Base-by-base conservation (phyloP, 768 basidiomycete species). In the Leccinellum luteum region DNA sequence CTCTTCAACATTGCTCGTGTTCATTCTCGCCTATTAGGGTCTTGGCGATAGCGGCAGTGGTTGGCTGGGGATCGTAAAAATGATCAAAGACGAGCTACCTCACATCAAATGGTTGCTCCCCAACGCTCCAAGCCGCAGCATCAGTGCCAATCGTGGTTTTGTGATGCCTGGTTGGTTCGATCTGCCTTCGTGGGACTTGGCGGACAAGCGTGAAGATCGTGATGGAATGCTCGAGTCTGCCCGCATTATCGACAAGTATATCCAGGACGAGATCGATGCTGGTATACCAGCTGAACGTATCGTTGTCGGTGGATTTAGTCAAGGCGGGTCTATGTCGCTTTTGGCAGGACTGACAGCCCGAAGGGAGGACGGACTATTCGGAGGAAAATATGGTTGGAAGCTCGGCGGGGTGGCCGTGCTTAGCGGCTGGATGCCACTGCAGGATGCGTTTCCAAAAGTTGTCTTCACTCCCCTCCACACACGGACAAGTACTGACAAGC, bases 161-260 rank as follows among this genome's bases (percentile, higher is more conserved):
- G 63, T 67, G 50, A 91, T 92, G 88, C 84, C 87, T n/a, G 81
- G 85, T 32, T 92, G 90, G 90, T 94, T 91, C 71, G 90, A 95
- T 69, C 81, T 94, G 41, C 74, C 74, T 44, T 80, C 82, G 15
- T 89, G 91, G 69, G 81, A 81, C 51, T 79, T 86, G 64, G 52
- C 13, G 14, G 74, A 81, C 56, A 72, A 75, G 48, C 67, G 68
- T 3, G 93, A 96, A 71, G 95, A 97, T 69, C 56, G 64, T 50
- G 56, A 60, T 10, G 72, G 66, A 17, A 89, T 97, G 83, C 77
- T 89, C 31, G 69, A 81, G 30, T 85, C 89, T 31, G 80, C 83
- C 8, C 73, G 77, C 28, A 71, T 78, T 27, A 77, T 96, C 64
- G 86, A 86, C 64, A 73, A 81, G 57, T 75, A 95, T 61, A 86